Conservation (phyloP, 108 stramenopile genomes). For the Cyclotella baltica region DNA sequence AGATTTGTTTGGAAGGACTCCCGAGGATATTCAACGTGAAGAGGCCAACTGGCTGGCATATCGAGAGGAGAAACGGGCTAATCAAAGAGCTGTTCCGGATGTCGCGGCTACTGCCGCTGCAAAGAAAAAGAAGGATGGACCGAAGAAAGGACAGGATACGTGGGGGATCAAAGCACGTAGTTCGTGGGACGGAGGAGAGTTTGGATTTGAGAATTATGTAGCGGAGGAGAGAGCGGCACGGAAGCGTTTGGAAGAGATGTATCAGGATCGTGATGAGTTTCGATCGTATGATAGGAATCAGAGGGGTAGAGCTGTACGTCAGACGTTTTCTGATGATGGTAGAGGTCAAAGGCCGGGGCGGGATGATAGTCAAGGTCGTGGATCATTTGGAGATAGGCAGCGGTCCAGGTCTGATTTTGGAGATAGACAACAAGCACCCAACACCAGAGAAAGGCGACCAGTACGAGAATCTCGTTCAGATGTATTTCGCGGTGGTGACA, state of each 20-base stretch:
- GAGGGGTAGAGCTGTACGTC: constrained; percentile 15
- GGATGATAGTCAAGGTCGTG: constrained; percentile 40
- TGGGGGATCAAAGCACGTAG: constrained; percentile 52
- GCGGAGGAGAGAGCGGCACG: constrained; percentile 39
- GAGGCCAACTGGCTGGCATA: constrained; percentile 81
- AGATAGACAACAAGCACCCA: not conserved
- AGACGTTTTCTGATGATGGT: constrained; percentile 5
- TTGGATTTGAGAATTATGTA: constrained; percentile 40
- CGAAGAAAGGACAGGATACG: constrained; percentile 33
- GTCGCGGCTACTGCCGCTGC: constrained; percentile 5
- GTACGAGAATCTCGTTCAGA: not conserved
- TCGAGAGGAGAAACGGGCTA: constrained; percentile 68
- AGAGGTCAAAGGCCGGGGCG: constrained; percentile 22
- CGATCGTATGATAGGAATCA: constrained; percentile 10
- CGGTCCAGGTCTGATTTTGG: not conserved
- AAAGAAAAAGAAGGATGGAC: constrained; percentile 34
- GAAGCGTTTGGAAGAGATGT: constrained; percentile 28
- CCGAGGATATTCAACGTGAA: constrained; percentile 58
- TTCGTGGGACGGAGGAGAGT: constrained; percentile 55
- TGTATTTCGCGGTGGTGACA: not conserved
- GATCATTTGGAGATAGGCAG: not conserved
- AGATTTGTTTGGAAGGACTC: constrained; percentile 58
- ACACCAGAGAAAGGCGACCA: not conserved
- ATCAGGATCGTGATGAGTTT: constrained; percentile 37
- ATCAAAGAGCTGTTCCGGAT: constrained; percentile 32